These are phyloP conservation scores for Citrus mangshanensis DNA, from an alignment of 345 rosid genomes.

Conservation along the genomic window DNA sequence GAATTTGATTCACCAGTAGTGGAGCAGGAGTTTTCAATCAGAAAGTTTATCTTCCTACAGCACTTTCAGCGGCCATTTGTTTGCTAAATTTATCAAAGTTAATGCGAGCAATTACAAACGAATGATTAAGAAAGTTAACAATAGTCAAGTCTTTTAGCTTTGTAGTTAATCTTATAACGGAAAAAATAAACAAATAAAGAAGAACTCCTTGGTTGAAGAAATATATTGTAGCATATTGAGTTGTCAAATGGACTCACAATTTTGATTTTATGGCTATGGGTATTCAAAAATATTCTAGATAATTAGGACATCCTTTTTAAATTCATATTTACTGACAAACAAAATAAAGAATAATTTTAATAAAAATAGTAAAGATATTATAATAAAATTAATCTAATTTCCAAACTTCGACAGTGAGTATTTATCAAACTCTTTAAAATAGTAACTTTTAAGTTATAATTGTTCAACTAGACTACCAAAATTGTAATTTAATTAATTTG, in stretches of 20 bases:
- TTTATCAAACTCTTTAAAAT: too few species aligned
- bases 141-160: not conserved
- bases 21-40: not conserved
- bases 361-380: too few species aligned
- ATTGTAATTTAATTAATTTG: not conserved
- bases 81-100: not conserved
- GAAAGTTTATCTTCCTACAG: not conserved
- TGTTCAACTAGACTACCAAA: too few species aligned
- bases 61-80: not conserved
- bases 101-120: too few species aligned
- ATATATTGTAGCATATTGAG: not conserved
- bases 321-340: not conserved
- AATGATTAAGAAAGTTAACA: not conserved
- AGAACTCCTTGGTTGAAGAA: too few species aligned
- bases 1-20: not conserved
- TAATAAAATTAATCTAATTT: too few species aligned
- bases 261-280: not conserved
- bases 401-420: too few species aligned
- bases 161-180: not conserved
- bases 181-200: not conserved
- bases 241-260: not conserved
- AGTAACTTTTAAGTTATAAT: rapidly evolving
- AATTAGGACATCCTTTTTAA: too few species aligned
- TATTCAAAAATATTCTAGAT: not conserved
- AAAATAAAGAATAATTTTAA: too few species aligned